Conservation (phyloP, 208 protist genomes). For the Vickermania ingenoplastis region DNA sequence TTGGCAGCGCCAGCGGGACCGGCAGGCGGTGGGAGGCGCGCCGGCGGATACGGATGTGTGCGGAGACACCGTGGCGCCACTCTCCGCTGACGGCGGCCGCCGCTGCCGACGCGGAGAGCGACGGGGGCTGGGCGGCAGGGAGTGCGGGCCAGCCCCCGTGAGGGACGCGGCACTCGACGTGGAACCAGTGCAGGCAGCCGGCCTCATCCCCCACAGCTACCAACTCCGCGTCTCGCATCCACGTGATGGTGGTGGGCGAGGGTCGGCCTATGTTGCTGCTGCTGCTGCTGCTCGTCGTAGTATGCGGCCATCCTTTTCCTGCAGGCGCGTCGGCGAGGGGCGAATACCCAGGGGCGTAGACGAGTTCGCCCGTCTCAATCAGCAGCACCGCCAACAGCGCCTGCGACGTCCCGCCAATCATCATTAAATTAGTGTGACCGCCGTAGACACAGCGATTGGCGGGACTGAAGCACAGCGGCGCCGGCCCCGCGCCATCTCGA, state of each 20-base stretch:
- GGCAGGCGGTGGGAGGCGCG: not conserved
- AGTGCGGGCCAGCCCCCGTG: not conserved
- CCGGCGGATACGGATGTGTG: not conserved
- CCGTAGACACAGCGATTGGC: slow-evolving; percentile 19
- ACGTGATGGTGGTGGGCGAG: slow-evolving; percentile 67
- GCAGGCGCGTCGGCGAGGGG: no score
- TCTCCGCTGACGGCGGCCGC: not conserved
- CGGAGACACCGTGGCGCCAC: not conserved
- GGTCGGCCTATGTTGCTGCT: not conserved
- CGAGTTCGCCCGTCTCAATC: slow-evolving; percentile 6
- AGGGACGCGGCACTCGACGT: slow-evolving; percentile 20
- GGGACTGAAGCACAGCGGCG: slow-evolving; percentile 16
- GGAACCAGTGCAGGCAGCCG: slow-evolving; percentile 69
- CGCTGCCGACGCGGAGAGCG: not conserved
- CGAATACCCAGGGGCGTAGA: slow-evolving; percentile 8
- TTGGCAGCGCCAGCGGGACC: not conserved
- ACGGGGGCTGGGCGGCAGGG: not conserved
- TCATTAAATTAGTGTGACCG: slow-evolving; percentile 12
- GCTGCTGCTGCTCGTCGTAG: not conserved
- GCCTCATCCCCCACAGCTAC: slow-evolving; percentile 67
- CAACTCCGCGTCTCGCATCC: slow-evolving; percentile 72
- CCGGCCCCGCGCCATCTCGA: slow-evolving; percentile 8
- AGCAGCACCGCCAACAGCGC: slow-evolving; percentile 13
- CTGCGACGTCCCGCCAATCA: slow-evolving; percentile 8
- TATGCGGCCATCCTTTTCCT: no score